These are phyloP conservation scores for Stagonosporopsis tanaceti DNA, from an alignment of 2,329 filamentous ascomycete species.

Conservation along the genomic window DNA sequence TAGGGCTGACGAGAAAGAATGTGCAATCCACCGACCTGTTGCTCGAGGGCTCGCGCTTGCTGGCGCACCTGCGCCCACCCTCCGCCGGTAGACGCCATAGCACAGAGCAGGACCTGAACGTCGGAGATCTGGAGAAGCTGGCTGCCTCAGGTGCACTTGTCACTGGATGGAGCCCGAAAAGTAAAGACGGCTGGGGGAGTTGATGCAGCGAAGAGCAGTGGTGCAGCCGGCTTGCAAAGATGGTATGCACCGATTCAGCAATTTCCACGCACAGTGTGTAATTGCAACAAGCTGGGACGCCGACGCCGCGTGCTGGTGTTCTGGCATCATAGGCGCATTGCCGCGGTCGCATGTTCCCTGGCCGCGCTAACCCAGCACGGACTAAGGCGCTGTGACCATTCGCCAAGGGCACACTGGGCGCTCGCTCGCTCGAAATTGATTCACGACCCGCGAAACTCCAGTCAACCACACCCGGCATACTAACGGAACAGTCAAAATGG, in stretches of 20 bases:
- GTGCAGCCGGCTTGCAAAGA: neutral
- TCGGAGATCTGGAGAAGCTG: neutral
- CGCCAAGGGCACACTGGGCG: constrained; percentile 33
- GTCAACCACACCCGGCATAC: constrained; percentile 45
- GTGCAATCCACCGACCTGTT: constrained; percentile 69
- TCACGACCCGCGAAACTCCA: constrained; percentile 51
- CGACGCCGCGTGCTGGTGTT: constrained; percentile 1
- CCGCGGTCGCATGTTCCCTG: constrained; percentile 20
- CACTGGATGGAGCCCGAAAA: neutral
- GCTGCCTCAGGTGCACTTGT: neutral
- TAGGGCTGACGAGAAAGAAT: constrained; percentile 29
- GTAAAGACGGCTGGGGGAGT: neutral
- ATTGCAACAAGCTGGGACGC: neutral
- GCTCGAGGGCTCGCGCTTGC: constrained; percentile 87
- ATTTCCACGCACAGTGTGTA: neutral
- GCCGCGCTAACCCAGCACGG: constrained; percentile 8
- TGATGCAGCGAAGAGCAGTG: neutral
- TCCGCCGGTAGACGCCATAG: constrained; percentile 52
- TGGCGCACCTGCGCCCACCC: constrained; percentile 94
- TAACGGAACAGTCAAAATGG: constrained; percentile 50
- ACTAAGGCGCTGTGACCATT: neutral
- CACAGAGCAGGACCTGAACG: neutral
- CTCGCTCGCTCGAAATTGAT: constrained; percentile 31
- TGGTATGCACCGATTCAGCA: neutral
- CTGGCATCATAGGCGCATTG: constrained; percentile 32